These are phyloP conservation scores for Trichosporon sp. DNA, from an alignment of 1,284 basidiomycete species.

Conservation along the genomic window DNA sequence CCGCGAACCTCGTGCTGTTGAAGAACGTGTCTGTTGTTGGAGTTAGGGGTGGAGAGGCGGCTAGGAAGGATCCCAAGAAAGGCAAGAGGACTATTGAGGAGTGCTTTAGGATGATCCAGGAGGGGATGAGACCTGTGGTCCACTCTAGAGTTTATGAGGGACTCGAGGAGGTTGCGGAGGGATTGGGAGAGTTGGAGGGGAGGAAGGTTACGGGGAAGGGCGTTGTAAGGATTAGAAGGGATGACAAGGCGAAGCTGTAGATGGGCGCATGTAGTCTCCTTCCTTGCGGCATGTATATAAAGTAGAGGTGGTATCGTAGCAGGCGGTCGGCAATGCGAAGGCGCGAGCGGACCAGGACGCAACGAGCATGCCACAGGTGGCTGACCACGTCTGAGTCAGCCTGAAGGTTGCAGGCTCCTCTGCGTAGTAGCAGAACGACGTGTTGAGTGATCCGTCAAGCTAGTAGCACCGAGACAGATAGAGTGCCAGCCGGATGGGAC, in stretches of 20 bases:
- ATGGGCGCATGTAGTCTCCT: no score
- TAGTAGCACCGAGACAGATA: no score
- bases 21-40: slow-evolving; percentile 80
- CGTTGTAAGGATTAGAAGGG: slow-evolving; percentile 59
- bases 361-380: no score
- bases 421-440: no score
- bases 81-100: slow-evolving; percentile 13
- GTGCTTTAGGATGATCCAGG: slow-evolving; percentile 59
- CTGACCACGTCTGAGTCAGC: no score
- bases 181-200: slow-evolving; percentile 54
- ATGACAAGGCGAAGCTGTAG: slow-evolving; percentile 29
- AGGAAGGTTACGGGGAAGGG: slow-evolving; percentile 91
- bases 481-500: no score
- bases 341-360: no score
- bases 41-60: slow-evolving; percentile 74
- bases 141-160: slow-evolving; percentile 70
- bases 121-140: slow-evolving; percentile 66
- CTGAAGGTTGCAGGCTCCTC: no score
- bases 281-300: no score
- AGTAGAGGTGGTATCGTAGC: no score
- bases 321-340: no score
- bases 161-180: slow-evolving; percentile 59
- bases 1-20: slow-evolving; percentile 77
- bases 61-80: not conserved
- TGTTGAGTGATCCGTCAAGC: no score